Evolutionary conservation across 2,329 filamentous ascomycete species (phyloP).

Genomic region (Pleomassaria siparia): DNA sequence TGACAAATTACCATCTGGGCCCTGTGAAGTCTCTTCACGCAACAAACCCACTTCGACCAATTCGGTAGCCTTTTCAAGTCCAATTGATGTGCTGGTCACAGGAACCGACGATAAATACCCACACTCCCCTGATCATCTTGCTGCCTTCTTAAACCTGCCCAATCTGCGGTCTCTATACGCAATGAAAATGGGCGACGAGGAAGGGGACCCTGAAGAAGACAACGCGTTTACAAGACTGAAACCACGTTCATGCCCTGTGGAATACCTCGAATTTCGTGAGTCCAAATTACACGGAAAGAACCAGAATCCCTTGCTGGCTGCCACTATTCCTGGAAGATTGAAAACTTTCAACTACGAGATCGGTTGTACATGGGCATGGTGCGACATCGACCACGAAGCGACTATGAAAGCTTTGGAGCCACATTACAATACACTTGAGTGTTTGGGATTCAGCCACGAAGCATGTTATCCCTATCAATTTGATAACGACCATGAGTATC

Average conservation of each 20-base stretch:
- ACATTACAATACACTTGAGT: background rate
- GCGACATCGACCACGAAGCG: background rate
- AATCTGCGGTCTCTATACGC: background rate
- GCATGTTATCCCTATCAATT: background rate
- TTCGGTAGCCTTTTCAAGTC: background rate
- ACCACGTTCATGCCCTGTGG: background rate
- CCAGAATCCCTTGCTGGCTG: background rate
- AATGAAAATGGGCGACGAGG: background rate
- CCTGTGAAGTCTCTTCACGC: background rate
- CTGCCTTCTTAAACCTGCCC: background rate
- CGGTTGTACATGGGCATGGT: background rate
- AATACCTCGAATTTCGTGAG: background rate
- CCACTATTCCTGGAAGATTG: background rate
- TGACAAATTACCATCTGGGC: background rate
- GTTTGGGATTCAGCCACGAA: background rate
- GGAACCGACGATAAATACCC: background rate
- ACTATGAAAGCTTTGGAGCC: background rate
- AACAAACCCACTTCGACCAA: background rate
- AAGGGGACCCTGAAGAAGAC: background rate
- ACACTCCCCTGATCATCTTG: background rate
- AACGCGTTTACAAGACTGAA: background rate
- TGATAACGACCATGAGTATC: background rate
- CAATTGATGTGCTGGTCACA: background rate
- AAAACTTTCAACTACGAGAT: constrained; percentile 1
- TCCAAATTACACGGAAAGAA: background rate